Conservation (phyloP, 495 filamentous ascomycete species). For the Tuber calosporum region DNA sequence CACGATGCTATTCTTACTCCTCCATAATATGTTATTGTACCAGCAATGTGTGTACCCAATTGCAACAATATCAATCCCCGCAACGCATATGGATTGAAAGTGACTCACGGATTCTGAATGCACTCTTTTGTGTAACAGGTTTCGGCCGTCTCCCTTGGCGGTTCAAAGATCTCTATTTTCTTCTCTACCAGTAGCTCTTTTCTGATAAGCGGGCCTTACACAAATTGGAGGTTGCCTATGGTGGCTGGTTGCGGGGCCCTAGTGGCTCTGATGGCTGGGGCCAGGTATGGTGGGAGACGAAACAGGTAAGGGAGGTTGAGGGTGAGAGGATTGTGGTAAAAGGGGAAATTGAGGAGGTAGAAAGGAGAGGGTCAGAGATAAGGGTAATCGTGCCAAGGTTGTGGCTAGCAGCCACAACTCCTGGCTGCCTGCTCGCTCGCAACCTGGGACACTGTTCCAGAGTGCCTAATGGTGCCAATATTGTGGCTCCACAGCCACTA, state of each 20-base stretch:
- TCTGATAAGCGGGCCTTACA: constrained; percentile 52
- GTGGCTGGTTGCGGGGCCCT: constrained; percentile 63
- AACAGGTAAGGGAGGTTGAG: constrained; percentile 59
- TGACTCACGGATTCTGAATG: constrained; percentile 76
- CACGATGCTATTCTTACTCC: constrained; percentile 78
- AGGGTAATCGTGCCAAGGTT: too few species aligned
- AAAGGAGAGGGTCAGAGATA: constrained; percentile 46
- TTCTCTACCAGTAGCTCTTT: constrained; percentile 55
- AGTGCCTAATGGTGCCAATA: too few species aligned
- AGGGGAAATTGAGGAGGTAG: constrained; percentile 41
- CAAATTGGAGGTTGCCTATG: constrained; percentile 59
- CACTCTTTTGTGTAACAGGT: constrained; percentile 76
- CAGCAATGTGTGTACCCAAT: constrained; percentile 67
- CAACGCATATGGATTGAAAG: constrained; percentile 76
- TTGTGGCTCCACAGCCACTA: too few species aligned
- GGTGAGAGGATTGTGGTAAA: constrained; percentile 49
- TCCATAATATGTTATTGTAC: constrained; percentile 65
- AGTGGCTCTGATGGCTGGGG: constrained; percentile 52
- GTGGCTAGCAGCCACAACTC: too few species aligned
- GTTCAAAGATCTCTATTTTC: constrained; percentile 67
- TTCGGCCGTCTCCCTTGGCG: constrained; percentile 82
- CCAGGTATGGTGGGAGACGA: constrained; percentile 61
- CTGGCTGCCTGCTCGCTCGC: too few species aligned
- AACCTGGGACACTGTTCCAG: too few species aligned
- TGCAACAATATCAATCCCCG: constrained; percentile 69